phyloP scores from a whole-genome alignment of 2,329 filamentous ascomycete genomes.

The Niveomyces coronatus region DNA sequence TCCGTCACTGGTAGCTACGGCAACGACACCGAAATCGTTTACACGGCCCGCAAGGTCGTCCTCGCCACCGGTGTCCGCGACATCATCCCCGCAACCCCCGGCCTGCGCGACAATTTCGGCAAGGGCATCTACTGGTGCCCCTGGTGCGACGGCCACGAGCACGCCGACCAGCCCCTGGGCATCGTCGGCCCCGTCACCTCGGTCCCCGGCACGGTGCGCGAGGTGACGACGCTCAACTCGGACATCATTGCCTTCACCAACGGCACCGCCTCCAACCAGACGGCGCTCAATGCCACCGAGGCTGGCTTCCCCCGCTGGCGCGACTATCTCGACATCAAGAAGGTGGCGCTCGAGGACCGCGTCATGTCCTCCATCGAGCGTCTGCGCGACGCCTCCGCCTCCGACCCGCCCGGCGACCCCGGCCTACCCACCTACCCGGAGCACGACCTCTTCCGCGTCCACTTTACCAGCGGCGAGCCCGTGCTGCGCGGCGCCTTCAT shows the following conservation, averaged over 20 bases:
- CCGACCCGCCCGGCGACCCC: slow-evolving; percentile 26
- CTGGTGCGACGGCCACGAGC: slow-evolving; percentile 55
- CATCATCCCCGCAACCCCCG: slow-evolving; percentile 43
- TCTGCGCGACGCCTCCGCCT: slow-evolving; percentile 29
- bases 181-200: slow-evolving; percentile 41
- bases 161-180: slow-evolving; percentile 47
- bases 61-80: slow-evolving; percentile 48
- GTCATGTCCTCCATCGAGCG: slow-evolving; percentile 39
- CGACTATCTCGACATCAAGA: slow-evolving; percentile 37
- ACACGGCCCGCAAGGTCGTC: slow-evolving; percentile 43
- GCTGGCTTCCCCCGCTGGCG: slow-evolving; percentile 35
- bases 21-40: slow-evolving; percentile 14
- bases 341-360: slow-evolving; percentile 45
- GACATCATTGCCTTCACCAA: slow-evolving; percentile 50
- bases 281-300: slow-evolving; percentile 27
- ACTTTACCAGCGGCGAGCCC: slow-evolving; percentile 35
- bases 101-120: slow-evolving; percentile 44
- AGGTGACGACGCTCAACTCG: slow-evolving; percentile 43
- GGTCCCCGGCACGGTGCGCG: slow-evolving; percentile 51
- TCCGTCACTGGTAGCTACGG: slow-evolving; percentile 13
- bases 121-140: slow-evolving; percentile 54
- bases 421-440: slow-evolving; percentile 34
- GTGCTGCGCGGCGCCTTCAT: slow-evolving; percentile 42
- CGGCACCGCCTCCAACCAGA: slow-evolving; percentile 40
- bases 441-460: slow-evolving; percentile 44